Evolutionary conservation across 2,329 filamentous ascomycete species (phyloP).

Genomic region (Verticillium tricorpus): DNA sequence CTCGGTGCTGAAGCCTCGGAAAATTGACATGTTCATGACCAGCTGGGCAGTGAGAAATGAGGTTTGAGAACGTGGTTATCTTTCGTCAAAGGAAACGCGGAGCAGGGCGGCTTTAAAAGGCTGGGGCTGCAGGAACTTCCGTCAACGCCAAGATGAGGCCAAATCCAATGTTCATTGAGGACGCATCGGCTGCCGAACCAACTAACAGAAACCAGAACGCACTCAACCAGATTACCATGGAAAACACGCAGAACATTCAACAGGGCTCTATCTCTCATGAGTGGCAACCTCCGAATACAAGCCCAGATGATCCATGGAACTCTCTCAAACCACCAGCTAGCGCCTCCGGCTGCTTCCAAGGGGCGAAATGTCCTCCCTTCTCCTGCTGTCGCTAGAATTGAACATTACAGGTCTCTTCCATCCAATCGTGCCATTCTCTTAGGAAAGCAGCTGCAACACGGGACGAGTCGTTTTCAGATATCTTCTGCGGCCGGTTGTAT

Average conservation of each 20-base stretch:
- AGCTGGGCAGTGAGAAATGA: too few species aligned
- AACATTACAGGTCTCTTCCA: slow-evolving; percentile 1
- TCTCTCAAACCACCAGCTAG: not conserved
- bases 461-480: too few species aligned
- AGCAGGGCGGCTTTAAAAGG: not conserved
- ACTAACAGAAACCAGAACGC: too few species aligned
- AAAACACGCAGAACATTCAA: too few species aligned
- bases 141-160: not conserved
- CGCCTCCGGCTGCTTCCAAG: slow-evolving; percentile 1
- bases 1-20: too few species aligned
- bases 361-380: not conserved
- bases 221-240: too few species aligned
- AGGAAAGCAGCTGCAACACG: too few species aligned
- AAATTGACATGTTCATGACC: too few species aligned
- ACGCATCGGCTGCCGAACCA: not conserved
- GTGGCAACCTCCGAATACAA: not conserved
- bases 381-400: slow-evolving; percentile 2
- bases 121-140: not conserved
- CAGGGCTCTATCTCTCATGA: not conserved
- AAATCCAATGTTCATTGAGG: not conserved
- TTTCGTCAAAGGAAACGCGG: not conserved
- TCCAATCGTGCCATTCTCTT: too few species aligned
- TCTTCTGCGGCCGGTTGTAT: too few species aligned
- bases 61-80: too few species aligned
- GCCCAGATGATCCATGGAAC: not conserved